Base-by-base conservation (phyloP, 305 asterid species). In the Fraxinus sp. region DNA sequence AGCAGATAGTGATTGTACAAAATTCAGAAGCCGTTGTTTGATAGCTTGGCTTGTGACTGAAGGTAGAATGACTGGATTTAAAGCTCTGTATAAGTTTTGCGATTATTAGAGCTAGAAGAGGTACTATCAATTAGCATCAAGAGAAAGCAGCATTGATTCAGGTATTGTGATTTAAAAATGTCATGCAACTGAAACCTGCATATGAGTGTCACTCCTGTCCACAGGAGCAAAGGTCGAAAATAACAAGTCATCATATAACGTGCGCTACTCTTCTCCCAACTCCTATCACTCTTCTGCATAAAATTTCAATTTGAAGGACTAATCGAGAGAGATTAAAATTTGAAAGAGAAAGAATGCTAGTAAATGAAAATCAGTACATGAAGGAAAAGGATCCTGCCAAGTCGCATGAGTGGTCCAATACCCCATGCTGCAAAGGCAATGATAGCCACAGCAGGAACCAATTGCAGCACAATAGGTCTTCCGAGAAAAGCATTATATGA, bases 371-470 rank as follows among this genome's bases (percentile, higher is more conserved):
- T 28, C 41, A 89, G 79, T 88, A 96, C 99, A 74, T 88, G 91
- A 43, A 89, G 86, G 83, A 94, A 82, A 82, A 95, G 22, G 84
- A 89, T 91, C 84, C 97, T 92, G 93, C 90, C 86, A 70, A 80
- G 94, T 84, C 86, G 93, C 91, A 91, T 83, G 64, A 95, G 90
- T 7, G 97, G 99, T 57, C 93, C 91, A 85, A 95, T 91, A 85
- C 99, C 98, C 98, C 98, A 95, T 80, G 92, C 81, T 80, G 97
- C 92, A 88, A 96, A 96, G 81, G 88, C 80, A 88, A 93, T 64
- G 78, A 92, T 79, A 84, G 94, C 94, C 86, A 91, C 91, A 49
- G 96, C 97, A 80, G 98, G 93, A 87, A 95, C 87, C 90, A 95
- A 83, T 87, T 90, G 92, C 62, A 88, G 87, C 73, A 89, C 85